A percentile compares a stretch with the other conserved stretches of the same genome.
phyloP scores from a whole-genome alignment of 805 yeast species.

The Schizosaccharomyces octosporus region DNA sequence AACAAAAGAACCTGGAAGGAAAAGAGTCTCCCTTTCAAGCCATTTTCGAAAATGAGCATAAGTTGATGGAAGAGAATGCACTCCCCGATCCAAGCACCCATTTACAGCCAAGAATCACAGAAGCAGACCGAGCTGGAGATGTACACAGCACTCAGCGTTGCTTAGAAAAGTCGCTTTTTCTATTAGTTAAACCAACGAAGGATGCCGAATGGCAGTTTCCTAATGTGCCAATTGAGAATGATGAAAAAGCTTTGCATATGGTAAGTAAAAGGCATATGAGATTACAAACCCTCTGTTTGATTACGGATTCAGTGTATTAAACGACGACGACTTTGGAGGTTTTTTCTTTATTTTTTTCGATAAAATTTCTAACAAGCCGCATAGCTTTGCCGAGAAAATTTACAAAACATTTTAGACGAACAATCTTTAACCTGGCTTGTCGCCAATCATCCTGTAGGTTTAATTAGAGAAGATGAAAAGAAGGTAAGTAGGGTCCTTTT shows the following conservation, averaged over 20 bases:
- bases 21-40: neutral
- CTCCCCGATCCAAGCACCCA: constrained; percentile 39
- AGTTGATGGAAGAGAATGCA: constrained; percentile 15
- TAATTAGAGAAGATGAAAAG: neutral
- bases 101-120: constrained; percentile 47
- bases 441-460: neutral
- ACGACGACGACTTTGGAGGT: neutral
- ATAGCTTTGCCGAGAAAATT: neutral
- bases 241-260: neutral
- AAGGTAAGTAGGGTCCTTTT: neutral
- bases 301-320: too few species aligned
- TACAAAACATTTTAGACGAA: neutral
- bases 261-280: neutral
- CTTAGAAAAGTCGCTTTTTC: constrained; percentile 55
- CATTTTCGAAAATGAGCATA: constrained; percentile 5
- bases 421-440: neutral
- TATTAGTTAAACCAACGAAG: constrained; percentile 27
- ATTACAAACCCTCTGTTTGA: neutral
- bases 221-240: neutral
- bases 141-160: constrained; percentile 48
- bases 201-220: constrained; percentile 49
- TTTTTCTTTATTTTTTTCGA: neutral
- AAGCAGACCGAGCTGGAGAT: constrained; percentile 48
- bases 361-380: neutral
- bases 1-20: constrained; percentile 9